Evolutionary conservation across 495 filamentous ascomycete genomes (phyloP).

Genomic region (Margaritispora aquatica): DNA sequence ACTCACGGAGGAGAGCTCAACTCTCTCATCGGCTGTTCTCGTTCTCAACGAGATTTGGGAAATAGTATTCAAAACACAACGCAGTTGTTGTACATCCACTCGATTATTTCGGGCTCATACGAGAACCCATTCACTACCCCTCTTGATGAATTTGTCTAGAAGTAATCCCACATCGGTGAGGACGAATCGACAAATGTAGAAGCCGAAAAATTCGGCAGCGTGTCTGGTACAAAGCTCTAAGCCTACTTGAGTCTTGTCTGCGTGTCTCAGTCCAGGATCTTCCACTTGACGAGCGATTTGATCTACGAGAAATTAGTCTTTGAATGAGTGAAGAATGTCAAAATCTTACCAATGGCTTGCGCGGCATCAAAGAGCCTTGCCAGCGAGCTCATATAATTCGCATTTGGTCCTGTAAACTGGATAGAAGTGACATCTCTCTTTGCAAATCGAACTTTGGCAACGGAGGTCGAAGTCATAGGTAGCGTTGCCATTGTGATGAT

Average conservation of each 20-base stretch:
- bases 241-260: conserved; percentile 79
- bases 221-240: conserved; percentile 89
- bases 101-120: conserved; percentile 22
- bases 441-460: conserved; percentile 42
- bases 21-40: not conserved
- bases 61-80: not conserved
- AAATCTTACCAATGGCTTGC: conserved; percentile 76
- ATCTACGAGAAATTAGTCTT: conserved; percentile 48
- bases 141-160: conserved; percentile 95
- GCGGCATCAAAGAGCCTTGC: conserved; percentile 91
- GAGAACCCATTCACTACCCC: conserved; percentile 92
- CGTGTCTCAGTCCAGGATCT: conserved; percentile 79
- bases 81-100: not conserved
- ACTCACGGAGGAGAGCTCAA: not conserved
- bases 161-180: conserved; percentile 77
- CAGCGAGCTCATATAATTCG: conserved; percentile 84
- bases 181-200: conserved; percentile 93
- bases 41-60: not conserved
- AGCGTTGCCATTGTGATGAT: conserved; percentile 60
- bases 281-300: conserved; percentile 95
- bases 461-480: conserved; percentile 74
- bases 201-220: conserved; percentile 95
- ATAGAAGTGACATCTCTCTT: conserved; percentile 60
- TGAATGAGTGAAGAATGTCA: not conserved
- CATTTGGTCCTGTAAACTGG: conserved; percentile 74